phyloP scores from a whole-genome alignment of 768 basidiomycete genomes.

The Coprinopsis cinerea region DNA sequence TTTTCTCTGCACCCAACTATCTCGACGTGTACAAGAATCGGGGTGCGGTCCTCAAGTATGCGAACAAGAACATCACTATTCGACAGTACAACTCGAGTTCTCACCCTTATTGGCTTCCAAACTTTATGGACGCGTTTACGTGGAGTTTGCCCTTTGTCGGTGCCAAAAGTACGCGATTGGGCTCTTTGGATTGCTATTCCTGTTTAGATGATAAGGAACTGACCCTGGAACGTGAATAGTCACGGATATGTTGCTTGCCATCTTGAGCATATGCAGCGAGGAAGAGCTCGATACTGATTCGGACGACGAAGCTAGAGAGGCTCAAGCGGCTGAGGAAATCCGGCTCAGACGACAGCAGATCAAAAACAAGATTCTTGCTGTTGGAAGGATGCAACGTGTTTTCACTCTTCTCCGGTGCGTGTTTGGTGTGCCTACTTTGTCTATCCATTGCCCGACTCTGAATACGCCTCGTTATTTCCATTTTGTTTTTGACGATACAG shows the following conservation, averaged over 20 bases:
- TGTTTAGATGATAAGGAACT: slow-evolving; percentile 8
- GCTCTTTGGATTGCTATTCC: slow-evolving; percentile 5
- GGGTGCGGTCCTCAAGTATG: slow-evolving; percentile 94
- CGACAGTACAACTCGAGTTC: slow-evolving; percentile 75
- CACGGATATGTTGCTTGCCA: slow-evolving; percentile 95
- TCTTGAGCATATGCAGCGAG: slow-evolving; percentile 87
- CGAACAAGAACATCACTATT: slow-evolving; percentile 94
- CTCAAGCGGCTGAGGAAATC: slow-evolving; percentile 33
- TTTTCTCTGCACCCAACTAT: slow-evolving; percentile 97
- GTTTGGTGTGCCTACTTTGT: slow-evolving; percentile 4
- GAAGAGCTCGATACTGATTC: slow-evolving; percentile 72
- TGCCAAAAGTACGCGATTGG: slow-evolving; percentile 71
- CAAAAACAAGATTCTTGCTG: slow-evolving; percentile 90
- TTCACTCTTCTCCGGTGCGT: slow-evolving; percentile 84
- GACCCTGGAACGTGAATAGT: slow-evolving; percentile 48
- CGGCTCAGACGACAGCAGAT: slow-evolving; percentile 66
- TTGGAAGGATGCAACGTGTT: slow-evolving; percentile 86
- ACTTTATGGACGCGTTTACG: slow-evolving; percentile 97
- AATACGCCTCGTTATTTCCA: not conserved
- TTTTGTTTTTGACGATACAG: too few species aligned
- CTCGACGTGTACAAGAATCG: slow-evolving; percentile 96
- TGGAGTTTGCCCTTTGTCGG: slow-evolving; percentile 98
- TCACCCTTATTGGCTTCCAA: slow-evolving; percentile 95
- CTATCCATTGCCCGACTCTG: not conserved
- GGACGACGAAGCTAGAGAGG: slow-evolving; percentile 30